Evolutionary conservation across 768 basidiomycete genomes (phyloP), one percentile per base, ranked within the genome.

Genomic region (Pholiota conissans): DNA sequence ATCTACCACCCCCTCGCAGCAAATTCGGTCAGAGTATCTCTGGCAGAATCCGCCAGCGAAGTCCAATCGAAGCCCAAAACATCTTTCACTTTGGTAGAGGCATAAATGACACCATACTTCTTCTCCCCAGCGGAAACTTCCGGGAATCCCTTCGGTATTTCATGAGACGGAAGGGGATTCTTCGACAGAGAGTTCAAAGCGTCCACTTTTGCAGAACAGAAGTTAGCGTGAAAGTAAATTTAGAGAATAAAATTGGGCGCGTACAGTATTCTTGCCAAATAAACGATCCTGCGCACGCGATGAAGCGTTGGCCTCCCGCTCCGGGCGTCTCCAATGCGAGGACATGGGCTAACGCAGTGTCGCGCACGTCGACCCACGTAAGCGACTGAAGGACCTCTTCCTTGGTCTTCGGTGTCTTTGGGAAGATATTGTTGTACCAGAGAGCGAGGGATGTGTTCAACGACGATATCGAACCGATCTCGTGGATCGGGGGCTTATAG

Each of bases 281-380:
- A 54, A 55, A 69, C 3, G 63, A 22, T 69, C 78, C 76, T 2
- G 67, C 71, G n/a, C 69, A 70, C 35, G 83, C 60, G 63, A 89
- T 76, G 63, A 89, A 78, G 29, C 89, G 74, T 55, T 89, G 75
- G 1, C 82, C 82, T 2, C 78, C 80, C 0, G 85, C 86, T 2
- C 72, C 76, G 26, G 77, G 73, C 49, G 74, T 79, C 53, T 76
- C 75, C 20, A 91, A 67, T 4, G 84, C 83, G 5, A 72, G 67
- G 0, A 76, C 74, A 65, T 89, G 87, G 0, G 79, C 85, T 18
- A 77, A 71, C 0, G 84, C 84, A 28, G 84, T 65, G 64, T 86
- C 84, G 5, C 84, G 77, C 5, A 85, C 84, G 51, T 86, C 82
- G 28, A 81, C 64, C 75, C 78, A 83, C 20, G 63, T 57, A 11